Percentiles rank a stretch among this genome's conserved stretches.
These are phyloP conservation scores for Huntiella bhutanensis DNA, from an alignment of 2,329 filamentous ascomycete species.

Conservation along the genomic window DNA sequence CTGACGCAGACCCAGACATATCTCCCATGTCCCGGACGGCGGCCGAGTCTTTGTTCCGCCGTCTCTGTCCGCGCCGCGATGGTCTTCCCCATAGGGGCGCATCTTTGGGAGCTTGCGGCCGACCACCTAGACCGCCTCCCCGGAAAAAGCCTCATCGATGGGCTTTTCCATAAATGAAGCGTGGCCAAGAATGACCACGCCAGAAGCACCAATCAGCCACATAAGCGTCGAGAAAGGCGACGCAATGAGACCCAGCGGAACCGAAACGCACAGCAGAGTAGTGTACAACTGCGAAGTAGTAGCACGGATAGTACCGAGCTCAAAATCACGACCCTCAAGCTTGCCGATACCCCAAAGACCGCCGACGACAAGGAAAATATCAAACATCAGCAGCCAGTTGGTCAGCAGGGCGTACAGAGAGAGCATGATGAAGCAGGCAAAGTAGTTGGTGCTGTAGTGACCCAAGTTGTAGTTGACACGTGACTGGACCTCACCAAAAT, in stretches of 20 bases:
- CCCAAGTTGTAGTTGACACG: conserved; percentile 93
- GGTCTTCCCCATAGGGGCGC: conserved; percentile 99
- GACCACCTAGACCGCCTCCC: conserved; percentile 99
- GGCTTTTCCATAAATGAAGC: conserved; percentile 94
- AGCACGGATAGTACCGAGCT: conserved; percentile 64
- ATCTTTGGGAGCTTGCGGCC: conserved; percentile 94
- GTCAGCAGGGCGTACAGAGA: conserved; percentile 88
- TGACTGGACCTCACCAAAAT: conserved; percentile 77
- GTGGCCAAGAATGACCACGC: conserved; percentile 86
- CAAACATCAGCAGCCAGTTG: conserved; percentile 72
- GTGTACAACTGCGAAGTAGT: conserved; percentile 92
- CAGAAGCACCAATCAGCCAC: conserved; percentile 91
- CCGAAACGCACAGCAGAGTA: conserved; percentile 58
- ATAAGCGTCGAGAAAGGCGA: conserved; percentile 71
- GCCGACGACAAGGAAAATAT: conserved; percentile 69
- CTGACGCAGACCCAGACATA: conserved; percentile 8
- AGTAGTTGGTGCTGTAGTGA: conserved; percentile 98
- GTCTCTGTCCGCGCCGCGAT: conserved; percentile 55
- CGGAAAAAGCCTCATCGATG: conserved; percentile 99
- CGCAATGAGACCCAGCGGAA: conserved; percentile 70
- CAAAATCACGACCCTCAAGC: conserved; percentile 72
- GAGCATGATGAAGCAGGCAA: conserved; percentile 81
- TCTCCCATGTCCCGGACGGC: conserved; percentile 28
- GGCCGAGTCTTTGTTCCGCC: conserved; percentile 12
- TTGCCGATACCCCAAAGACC: conserved; percentile 87